Conservation (phyloP, 345 rosid genomes). For the Eucalyptus marginata region DNA sequence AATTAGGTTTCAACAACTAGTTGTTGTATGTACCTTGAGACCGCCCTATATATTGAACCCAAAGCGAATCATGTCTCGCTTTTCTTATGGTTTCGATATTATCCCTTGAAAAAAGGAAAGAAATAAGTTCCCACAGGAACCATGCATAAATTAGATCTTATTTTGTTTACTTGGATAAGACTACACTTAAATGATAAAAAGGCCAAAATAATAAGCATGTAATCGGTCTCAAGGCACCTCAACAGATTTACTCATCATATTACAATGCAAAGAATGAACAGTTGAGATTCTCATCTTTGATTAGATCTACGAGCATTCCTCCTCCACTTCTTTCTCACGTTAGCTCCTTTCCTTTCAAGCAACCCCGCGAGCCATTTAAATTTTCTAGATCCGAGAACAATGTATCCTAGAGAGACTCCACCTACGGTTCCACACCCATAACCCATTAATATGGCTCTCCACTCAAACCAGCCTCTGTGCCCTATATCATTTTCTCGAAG, state of each 20-base stretch:
- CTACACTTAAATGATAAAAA: background rate
- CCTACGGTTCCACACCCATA: background rate
- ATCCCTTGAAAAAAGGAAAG: no score
- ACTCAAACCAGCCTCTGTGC: background rate
- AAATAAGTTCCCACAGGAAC: no score
- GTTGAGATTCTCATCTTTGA: background rate
- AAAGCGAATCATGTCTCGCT: no score
- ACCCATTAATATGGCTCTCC: background rate
- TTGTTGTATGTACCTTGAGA: accelerated
- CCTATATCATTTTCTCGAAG: background rate
- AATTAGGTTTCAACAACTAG: no score
- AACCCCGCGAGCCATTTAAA: background rate
- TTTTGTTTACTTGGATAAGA: background rate
- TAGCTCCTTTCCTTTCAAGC: constrained; percentile 37
- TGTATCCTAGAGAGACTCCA: background rate
- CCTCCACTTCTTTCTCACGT: constrained; percentile 22
- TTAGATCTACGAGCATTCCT: background rate
- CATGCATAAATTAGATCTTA: accelerated
- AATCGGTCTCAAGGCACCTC: accelerated
- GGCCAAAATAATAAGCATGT: background rate
- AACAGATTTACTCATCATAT: background rate
- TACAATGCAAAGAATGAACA: background rate
- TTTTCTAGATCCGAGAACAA: background rate
- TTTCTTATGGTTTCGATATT: no score
- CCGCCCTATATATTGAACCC: no score